A percentile compares a stretch with the other conserved stretches of the same genome.
Evolutionary conservation across 495 filamentous ascomycete species (phyloP).

Genomic region (Letharia columbiana): DNA sequence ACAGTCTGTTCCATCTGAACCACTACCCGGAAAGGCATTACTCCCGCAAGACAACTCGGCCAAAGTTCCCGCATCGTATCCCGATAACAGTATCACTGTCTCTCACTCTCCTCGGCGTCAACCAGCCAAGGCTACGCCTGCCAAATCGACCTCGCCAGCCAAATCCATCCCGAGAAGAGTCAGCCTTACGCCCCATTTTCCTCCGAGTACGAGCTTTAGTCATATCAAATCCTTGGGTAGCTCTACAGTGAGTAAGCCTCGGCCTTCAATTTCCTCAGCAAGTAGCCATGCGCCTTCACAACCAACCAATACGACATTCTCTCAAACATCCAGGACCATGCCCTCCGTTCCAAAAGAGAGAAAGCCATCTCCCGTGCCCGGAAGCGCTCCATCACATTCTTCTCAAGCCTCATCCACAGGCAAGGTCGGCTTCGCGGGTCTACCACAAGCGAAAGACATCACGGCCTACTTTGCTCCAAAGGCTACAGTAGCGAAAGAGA

Average conservation of each 20-base stretch:
- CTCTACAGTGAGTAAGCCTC: background rate
- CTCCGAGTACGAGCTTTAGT: background rate
- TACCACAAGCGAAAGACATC: background rate
- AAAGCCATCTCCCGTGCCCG: background rate
- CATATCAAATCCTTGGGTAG: background rate
- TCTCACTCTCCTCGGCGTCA: too few relatives aligned
- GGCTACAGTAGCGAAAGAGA: background rate
- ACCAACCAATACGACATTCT: background rate
- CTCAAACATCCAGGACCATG: background rate
- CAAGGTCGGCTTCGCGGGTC: background rate
- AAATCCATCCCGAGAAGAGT: background rate
- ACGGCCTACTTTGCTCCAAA: conserved; percentile 9
- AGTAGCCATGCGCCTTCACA: background rate
- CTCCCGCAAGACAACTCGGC: background rate
- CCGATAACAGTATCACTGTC: background rate
- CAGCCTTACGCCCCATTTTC: conserved; percentile 11
- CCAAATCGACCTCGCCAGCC: background rate
- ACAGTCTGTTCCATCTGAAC: background rate
- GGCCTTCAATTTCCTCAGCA: background rate
- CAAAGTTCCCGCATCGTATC: background rate
- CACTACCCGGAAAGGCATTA: background rate
- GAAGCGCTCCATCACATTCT: background rate
- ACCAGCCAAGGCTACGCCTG: background rate
- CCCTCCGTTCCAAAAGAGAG: background rate
- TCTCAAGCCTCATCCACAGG: background rate